Base-by-base conservation (phyloP, 305 asterid species). In the Nicotiana rustica region DNA sequence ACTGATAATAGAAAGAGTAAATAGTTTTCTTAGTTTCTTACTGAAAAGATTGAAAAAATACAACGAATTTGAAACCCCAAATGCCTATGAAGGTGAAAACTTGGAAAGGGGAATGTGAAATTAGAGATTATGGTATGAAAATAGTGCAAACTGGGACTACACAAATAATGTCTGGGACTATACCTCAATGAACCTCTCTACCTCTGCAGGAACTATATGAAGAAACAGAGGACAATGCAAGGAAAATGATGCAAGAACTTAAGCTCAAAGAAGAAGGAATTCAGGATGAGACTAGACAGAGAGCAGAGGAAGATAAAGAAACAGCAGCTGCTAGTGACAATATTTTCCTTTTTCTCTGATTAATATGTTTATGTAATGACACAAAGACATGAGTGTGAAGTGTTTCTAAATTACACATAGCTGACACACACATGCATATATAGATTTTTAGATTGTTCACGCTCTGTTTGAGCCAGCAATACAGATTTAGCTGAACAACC, bases 291-390 rank as follows among this genome's bases (percentile, higher is more conserved):
- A 76, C 75, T 1, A 83, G 71, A 80, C 87, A 85, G 67, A 85
- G 86, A 47, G 90, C 89, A 10, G 59, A 49, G 64, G 87, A 89
- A 2, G 89, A 85, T 36, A 59, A 79, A 78, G 86, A 85, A 75
- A 87, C 88, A 5, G 85, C 87, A 18, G 89, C 89, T 10, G 90
- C 83, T 49, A 84, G 89, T 84, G 56, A 38, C 18, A 36, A 59
- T 15, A 49, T n/a, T 33, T 80, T 52, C 17, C 1, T 41, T 2
- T 36, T 10, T 59, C 18, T 75, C 0, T 21, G 60, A 3, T 70
- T 73, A 55, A 35, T 14, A 10, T 25, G 56, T n/a, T 41, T 67
- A 67, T 67, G 29, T 55, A 36, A 17, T 10, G 14, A 49, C 35
- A 35, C 6, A 67, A 35, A 7, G 25, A 15, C 25, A 67, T 4